phyloP scores from a whole-genome alignment of 306 rosid genomes.

The Cicer arietinum region DNA sequence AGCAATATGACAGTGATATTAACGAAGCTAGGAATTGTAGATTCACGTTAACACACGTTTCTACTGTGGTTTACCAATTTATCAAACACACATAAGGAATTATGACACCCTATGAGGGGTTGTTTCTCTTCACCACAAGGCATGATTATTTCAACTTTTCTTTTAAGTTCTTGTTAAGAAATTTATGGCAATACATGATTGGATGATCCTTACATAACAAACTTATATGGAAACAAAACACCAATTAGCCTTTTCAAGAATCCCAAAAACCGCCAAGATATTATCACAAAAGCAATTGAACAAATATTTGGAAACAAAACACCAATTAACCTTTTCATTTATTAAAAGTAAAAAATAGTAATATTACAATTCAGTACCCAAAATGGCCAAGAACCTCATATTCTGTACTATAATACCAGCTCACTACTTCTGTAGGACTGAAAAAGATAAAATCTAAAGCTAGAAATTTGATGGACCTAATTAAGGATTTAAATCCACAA shows the following conservation, averaged over 20 bases:
- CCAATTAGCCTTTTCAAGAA: not conserved
- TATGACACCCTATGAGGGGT: not conserved
- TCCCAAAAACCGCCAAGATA: not conserved
- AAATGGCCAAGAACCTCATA: slow-evolving; percentile 32
- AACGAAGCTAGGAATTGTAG: no score
- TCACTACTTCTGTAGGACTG: slow-evolving; percentile 10
- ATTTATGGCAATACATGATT: not conserved
- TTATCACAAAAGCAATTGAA: slow-evolving; percentile 39
- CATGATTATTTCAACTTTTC: not conserved
- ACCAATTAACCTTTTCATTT: slow-evolving; percentile 19
- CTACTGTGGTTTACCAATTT: no score
- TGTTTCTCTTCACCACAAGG: not conserved
- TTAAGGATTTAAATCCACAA: slow-evolving; percentile 19
- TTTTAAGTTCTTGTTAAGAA: not conserved
- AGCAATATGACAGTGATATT: no score
- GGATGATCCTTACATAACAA: not conserved
- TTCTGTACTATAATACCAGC: not conserved
- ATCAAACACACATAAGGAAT: not conserved
- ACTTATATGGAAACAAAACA: no score
- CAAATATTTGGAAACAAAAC: slow-evolving; percentile 9
- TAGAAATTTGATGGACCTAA: not conserved
- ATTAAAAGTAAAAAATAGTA: not conserved
- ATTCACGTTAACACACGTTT: no score
- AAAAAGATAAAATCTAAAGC: slow-evolving; percentile 16
- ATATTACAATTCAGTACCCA: slow-evolving; percentile 18